Evolutionary conservation across 202 grass and related monocot species (phyloP).

Genomic region (Panicum hallii): DNA sequence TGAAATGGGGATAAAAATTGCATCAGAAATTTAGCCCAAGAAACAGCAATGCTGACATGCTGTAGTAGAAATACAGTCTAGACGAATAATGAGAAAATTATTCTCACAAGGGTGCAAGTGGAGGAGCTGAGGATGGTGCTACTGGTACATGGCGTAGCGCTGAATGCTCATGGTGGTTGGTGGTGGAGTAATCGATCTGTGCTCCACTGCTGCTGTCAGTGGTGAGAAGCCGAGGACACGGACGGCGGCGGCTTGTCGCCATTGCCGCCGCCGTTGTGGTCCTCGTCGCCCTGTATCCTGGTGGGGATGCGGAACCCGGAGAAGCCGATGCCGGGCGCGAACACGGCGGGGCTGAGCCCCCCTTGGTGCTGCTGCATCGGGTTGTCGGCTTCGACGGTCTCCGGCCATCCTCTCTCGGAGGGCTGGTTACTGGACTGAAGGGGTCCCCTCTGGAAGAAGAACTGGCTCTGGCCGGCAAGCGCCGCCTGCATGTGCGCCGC

Average conservation of each 20-base stretch:
- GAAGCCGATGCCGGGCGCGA: constrained; percentile 59
- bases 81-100: constrained; percentile 33
- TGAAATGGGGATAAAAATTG: constrained; percentile 5
- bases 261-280: constrained; percentile 67
- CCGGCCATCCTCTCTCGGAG: constrained; percentile 81
- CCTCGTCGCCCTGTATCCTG: constrained; percentile 89
- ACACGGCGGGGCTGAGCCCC: constrained; percentile 51
- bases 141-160: neutral
- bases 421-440: constrained; percentile 99
- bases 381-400: constrained; percentile 59
- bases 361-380: constrained; percentile 56
- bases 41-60: neutral
- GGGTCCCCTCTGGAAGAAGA: constrained; percentile 93
- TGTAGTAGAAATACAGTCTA: neutral
- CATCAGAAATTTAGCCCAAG: constrained; percentile 5
- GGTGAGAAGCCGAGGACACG: constrained; percentile 78
- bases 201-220: constrained; percentile 62
- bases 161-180: constrained; percentile 34
- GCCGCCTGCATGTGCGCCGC: constrained; percentile 71
- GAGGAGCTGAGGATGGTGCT: constrained; percentile 42
- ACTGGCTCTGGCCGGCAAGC: constrained; percentile 65
- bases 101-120: constrained; percentile 44
- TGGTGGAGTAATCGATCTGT: constrained; percentile 43
- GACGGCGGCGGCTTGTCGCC: constrained; percentile 68
- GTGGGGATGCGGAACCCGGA: constrained; percentile 80